Base-by-base conservation (phyloP, 495 filamentous ascomycete species). In the Bathelium albidoporum region DNA sequence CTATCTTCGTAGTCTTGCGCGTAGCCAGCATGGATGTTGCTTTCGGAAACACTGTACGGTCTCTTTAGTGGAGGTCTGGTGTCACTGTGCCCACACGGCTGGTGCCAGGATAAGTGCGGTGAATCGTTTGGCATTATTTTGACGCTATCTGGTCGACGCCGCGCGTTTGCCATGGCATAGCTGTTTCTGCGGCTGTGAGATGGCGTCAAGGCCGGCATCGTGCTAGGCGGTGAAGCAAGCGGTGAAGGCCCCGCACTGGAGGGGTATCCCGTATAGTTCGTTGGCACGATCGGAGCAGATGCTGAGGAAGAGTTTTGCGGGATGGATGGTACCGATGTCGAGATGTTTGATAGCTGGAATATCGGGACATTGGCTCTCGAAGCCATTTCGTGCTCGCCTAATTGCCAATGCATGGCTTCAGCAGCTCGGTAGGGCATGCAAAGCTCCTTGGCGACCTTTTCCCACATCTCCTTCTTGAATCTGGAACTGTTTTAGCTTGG, bases 381-480 rank as follows among this genome's bases (percentile, higher is more conserved):
- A 45, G 90, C 90, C 89, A 98, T 97, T 63, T 97, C 94, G 67
- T 83, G 78, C 73, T 96, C 92, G 60, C 94, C 94, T 22, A 98
- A 75, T 70, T 95, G 88, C 94, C 94, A 98, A 75, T 98, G 94
- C 92, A 96, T 96, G 18, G 89, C 90, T 76, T 98, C 94, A 32
- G 89, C 93, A 7, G 94, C 89, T 60, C 93, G 84, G 92, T 93
- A 98, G 29, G 94, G 94, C 67, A 97, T 86, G n/a, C 84, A 85
- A 87, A 98, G 91, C 76, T 98, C 94, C 72, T 89, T 87, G 36
- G 91, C 89, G 4, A 98, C 85, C 68, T 90, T 90, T 52, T 86
- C 85, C 94, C 94, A 98, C 90, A 98, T 96, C 68, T 97, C 91
- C 65, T 88, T 83, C 74, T 96, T 97, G 80, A 97, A 95, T 71